These are phyloP conservation scores for Sanchytrium tribonematis DNA, from an alignment of 371 early-diverging fungal species.

Conservation along the genomic window DNA sequence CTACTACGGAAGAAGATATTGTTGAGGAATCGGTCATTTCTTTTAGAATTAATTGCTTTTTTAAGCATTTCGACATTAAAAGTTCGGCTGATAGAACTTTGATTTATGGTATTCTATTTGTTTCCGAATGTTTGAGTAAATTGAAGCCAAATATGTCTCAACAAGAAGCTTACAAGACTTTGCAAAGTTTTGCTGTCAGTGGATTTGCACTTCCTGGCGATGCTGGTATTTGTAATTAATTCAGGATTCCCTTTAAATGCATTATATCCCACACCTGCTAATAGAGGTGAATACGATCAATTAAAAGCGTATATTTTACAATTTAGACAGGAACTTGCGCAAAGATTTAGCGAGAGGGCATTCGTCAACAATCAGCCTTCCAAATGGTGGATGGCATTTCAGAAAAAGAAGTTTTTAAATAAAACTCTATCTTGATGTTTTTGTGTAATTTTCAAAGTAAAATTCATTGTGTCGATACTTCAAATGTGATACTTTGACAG, in stretches of 20 bases:
- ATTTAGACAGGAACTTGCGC: conserved; percentile 57
- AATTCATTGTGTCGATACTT: neutral
- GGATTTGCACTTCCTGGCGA: conserved; percentile 34
- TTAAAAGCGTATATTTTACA: conserved; percentile 61
- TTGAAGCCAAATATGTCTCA: conserved; percentile 18
- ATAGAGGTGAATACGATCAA: conserved; percentile 41
- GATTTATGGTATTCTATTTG: conserved; percentile 71
- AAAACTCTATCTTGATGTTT: too few relatives aligned
- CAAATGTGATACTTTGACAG: neutral
- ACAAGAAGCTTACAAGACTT: too few relatives aligned
- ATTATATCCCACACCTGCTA: conserved; percentile 44
- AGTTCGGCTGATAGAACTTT: conserved; percentile 67
- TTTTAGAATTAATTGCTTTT: conserved; percentile 82
- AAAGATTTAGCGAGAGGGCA: conserved; percentile 36
- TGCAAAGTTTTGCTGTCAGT: too few relatives aligned
- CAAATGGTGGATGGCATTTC: conserved; percentile 95
- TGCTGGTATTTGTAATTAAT: conserved; percentile 43
- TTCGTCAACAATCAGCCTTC: conserved; percentile 48
- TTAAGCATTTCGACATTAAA: conserved; percentile 90
- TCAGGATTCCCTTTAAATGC: conserved; percentile 66
- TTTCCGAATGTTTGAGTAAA: conserved; percentile 51
- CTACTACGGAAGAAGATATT: conserved; percentile 36
- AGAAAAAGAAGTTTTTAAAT: conserved; percentile 88
- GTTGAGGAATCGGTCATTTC: conserved; percentile 71
- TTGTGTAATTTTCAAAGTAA: neutral